Evolutionary conservation across 495 filamentous ascomycete species (phyloP), one percentile per base, ranked within the genome.

Genomic region (Aspergillus cavernicola): DNA sequence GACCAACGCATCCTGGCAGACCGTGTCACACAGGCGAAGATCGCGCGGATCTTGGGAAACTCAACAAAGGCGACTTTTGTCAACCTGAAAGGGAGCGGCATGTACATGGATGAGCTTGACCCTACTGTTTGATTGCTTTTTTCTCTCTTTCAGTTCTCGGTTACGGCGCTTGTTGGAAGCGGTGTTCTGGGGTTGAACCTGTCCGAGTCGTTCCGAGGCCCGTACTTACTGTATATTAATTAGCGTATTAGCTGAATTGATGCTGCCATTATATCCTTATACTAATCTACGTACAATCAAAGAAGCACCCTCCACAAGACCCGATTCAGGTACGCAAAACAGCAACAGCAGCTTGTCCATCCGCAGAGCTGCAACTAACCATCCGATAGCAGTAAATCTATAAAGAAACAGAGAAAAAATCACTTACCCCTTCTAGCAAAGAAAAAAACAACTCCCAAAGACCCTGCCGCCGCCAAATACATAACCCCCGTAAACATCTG

Each of bases 401-500:
- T n/a, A n/a, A n/a, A n/a, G n/a, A n/a, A n/a, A n/a, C n/a, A n/a
- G n/a, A n/a, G n/a, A n/a, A n/a, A n/a, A n/a, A n/a, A n/a, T n/a
- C n/a, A n/a, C n/a, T n/a, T n/a, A n/a, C n/a, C n/a, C n/a, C n/a
- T n/a, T n/a, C n/a, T n/a, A n/a, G n/a, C n/a, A n/a, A n/a, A n/a
- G n/a, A 28, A 9, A 28, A 28, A 28, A 28, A 28, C 24, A 28
- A 28, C 4, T 9, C 51, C 35, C 60, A 84, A 55, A 49, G 71
- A 79, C 0, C 58, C 39, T 10, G 81, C 79, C 2, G 78, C 81
- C 0, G 65, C 78, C 28, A 85, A 57, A 63, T 85, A 86, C 67
- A 81, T 74, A 37, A 79, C 66, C 0, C 80, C 84, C 0, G 76
- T 72, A 57, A 83, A 88, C n/a, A 85, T 63, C 58, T 85, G 83